Base-by-base conservation (phyloP, 108 stramenopile genomes). In the Heterococcus sp. region DNA sequence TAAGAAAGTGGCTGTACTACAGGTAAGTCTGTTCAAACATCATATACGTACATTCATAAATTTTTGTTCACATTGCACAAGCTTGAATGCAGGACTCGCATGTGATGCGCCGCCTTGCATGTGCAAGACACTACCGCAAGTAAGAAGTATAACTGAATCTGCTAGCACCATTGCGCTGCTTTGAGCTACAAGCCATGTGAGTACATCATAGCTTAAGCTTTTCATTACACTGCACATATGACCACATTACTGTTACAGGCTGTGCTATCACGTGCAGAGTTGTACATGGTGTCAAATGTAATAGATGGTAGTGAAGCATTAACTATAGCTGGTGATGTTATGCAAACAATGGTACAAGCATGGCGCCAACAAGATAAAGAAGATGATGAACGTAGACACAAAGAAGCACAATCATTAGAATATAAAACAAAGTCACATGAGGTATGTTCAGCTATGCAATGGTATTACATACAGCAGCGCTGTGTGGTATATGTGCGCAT, bases 381-480 rank as follows among this genome's bases (percentile, higher is more conserved):
- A 35, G 68, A 74, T 38, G 35, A 29, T 0, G 73, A 65, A 5
- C 68, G 75, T 31, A 37, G 67, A 0, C n/a, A 35, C 2, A 69
- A 82, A 35, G 73, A 82, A 46, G 81, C 37, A 1, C 68, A 82
- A 73, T 67, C 75, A 26, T 31, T 82, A 0, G 73, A 82, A 58
- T 82, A 75, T 67, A 82, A 82, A 63, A 40, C 67, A 37, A 74
- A 82, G 29, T 72, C 38, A 40, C 79, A 81, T 34, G 38, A 65
- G 63, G 79, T 81, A 39, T n/a, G n/a, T n/a, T 2, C 27, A 2
- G 64, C 27, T 65, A 64, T 64, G 1, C 63, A 0, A 1, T 64
- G 2, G 1, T 28, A 27, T 0, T 64, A 0, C 27, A 27, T 64
- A 64, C 27, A 27, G n/a, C 0, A 64, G 0, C 27, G 0, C 27